Base-by-base conservation (phyloP, 1,139 yeast genomes). In the Yamadazyma triangularis region DNA sequence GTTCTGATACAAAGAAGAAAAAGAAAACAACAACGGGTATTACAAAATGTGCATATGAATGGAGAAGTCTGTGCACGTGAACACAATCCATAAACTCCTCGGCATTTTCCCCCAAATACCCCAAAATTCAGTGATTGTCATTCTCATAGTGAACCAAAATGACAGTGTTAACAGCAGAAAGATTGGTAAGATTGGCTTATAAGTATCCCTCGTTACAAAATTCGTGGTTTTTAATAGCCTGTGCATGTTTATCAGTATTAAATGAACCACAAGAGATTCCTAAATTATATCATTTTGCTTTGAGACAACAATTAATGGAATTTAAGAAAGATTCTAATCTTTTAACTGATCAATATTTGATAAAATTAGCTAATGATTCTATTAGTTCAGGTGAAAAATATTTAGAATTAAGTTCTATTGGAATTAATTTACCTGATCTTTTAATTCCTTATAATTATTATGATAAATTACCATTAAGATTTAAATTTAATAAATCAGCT, bases 241-340 rank as follows among this genome's bases (percentile, higher is more conserved):
- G 94, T 11, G 86, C 93, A 0, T 76, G 94, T 14, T 70, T 88
- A 36, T 77, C 91, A 2, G 91, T 81, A 8, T 79, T 91, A 48
- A 88, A 88, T 50, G 75, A 72, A 39, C 94, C 96, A 0, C 76
- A 79, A 30, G 95, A 85, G 42, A 75, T 88, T 25, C 91, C 95
- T 3, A 67, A 66, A 33, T 54, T 88, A 8, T 82, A 80, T 51
- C 85, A 84, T 42, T 82, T 81, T 59, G 88, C 89, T 8, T 50
- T 88, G 43, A 64, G 77, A 35, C 70, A 70, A 39, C 72, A 71
- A 35, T 59, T 68, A 24, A 53, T 66, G 42, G 64, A 60, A 41
- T 45, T 38, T 31, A 46, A 53, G 13, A 35, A 45, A 18, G 62
- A 57, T 25, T 40, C 42, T 8, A 40, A 47, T 16, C 44, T 61